Conservation (phyloP, 164 flowering plant species). For the Nymphaea thermarum region DNA sequence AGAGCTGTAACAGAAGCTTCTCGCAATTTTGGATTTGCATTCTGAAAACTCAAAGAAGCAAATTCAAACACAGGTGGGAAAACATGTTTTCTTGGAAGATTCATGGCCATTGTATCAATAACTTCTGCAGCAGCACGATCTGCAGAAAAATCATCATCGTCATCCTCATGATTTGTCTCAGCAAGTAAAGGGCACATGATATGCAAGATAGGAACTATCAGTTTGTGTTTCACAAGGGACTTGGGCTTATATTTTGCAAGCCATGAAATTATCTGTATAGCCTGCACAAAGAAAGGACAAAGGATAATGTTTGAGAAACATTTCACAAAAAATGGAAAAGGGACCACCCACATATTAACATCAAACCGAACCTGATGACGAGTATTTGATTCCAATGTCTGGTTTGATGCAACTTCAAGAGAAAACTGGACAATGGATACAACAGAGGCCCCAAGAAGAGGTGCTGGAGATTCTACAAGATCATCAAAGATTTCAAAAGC, state of each 20-base stretch:
- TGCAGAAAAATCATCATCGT: constrained; percentile 72
- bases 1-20: constrained; percentile 88
- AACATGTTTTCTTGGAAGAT: constrained; percentile 66
- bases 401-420: constrained; percentile 90
- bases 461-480: constrained; percentile 94
- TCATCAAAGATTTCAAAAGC: constrained; percentile 99
- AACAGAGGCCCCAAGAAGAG: constrained; percentile 90
- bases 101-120: constrained; percentile 84
- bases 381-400: constrained; percentile 67
- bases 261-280: constrained; percentile 94
- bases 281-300: constrained; percentile 33
- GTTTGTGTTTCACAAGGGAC: constrained; percentile 82
- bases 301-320: not conserved
- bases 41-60: constrained; percentile 68
- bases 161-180: constrained; percentile 54
- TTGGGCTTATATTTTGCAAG: constrained; percentile 79
- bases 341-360: not conserved
- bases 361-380: constrained; percentile 73
- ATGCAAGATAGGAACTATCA: constrained; percentile 77
- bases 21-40: constrained; percentile 59
- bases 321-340: constrained; percentile 5
- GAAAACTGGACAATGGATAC: constrained; percentile 90
- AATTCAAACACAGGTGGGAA: constrained; percentile 80
- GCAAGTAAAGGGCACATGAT: constrained; percentile 92
- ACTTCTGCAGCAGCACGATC: constrained; percentile 99